Base-by-base conservation (phyloP, 1,284 basidiomycete genomes). In the Austroboletus novae-zelandiae region DNA sequence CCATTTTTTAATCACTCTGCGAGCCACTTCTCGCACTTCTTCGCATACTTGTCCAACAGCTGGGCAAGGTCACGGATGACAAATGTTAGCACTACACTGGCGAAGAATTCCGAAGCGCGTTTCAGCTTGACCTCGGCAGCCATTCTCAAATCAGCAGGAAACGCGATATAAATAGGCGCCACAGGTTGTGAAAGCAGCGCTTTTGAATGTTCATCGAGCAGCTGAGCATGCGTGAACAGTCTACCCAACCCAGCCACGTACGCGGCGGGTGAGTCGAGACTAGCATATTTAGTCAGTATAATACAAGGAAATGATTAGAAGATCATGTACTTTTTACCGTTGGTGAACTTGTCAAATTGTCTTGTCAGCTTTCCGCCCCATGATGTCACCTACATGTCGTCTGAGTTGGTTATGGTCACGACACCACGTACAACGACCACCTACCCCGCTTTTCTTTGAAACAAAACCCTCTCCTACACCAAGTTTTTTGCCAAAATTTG, bases 41-140 rank as follows among this genome's bases (percentile, higher is more conserved):
- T 92, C 57, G 85, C 89, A 67, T 91, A 93, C 72, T 93, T 94
- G 75, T 98, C 95, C 58, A 98, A 76, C 50, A 98, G 75, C 60
- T 84, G 84, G 44, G 87, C 86, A 57, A 91, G 76, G 66, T 91
- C 88, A 43, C 89, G 86, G 61, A 98, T 81, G 56, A 98, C 91
- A 69, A 97, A 97, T 9, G 91, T 91, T 49, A 97, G 76, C 40
- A 99, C 80, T 49, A 97, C 92, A 39, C 80, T 87, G 7, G 88
- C 88, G 58, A 97, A 93, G 69, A 98, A 98, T 61, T 98, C 92
- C 15, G 91, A 92, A 8, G 83, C 78, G 51, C 88, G 83, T 59
- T 80, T 84, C 48, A 98, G 77, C 61, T 86, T 87, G 55, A 77
- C 72, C 64, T 96, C 91, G 48, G 92, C 79, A 11, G 79, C 77